Percentiles rank a stretch among this genome's conserved stretches.
These are phyloP conservation scores for Talaromyces amestolkiae DNA, from an alignment of 2,329 filamentous ascomycete genomes.

Conservation along the genomic window DNA sequence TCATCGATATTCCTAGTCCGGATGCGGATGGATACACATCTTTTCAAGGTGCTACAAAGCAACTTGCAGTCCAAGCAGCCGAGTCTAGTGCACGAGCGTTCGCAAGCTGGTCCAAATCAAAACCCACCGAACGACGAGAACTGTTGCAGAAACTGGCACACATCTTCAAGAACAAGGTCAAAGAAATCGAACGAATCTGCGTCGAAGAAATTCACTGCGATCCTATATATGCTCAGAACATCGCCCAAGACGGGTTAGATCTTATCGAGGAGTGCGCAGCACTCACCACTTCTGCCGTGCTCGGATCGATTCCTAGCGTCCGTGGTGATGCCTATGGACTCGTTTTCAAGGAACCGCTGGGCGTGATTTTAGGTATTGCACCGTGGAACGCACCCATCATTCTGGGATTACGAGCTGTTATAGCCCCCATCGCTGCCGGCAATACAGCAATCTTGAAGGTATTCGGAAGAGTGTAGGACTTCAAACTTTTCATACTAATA, in stretches of 20 bases:
- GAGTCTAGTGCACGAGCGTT: neutral
- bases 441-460: constrained; percentile 71
- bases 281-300: constrained; percentile 48
- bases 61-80: neutral
- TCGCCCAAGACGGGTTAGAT: neutral
- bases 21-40: neutral
- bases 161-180: neutral
- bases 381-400: constrained; percentile 66
- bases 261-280: constrained; percentile 28
- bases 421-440: constrained; percentile 65
- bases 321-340: constrained; percentile 53
- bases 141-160: neutral
- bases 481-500: neutral
- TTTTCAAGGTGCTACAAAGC: neutral
- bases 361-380: constrained; percentile 73
- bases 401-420: constrained; percentile 50
- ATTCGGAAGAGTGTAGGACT: neutral
- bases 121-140: neutral
- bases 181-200: neutral
- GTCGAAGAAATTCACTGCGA: neutral
- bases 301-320: constrained; percentile 43
- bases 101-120: neutral
- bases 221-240: neutral
- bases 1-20: neutral
- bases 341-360: constrained; percentile 69